Base-by-base conservation (phyloP, 2,329 filamentous ascomycete genomes). In the Cadophora luteo-olivacea region DNA sequence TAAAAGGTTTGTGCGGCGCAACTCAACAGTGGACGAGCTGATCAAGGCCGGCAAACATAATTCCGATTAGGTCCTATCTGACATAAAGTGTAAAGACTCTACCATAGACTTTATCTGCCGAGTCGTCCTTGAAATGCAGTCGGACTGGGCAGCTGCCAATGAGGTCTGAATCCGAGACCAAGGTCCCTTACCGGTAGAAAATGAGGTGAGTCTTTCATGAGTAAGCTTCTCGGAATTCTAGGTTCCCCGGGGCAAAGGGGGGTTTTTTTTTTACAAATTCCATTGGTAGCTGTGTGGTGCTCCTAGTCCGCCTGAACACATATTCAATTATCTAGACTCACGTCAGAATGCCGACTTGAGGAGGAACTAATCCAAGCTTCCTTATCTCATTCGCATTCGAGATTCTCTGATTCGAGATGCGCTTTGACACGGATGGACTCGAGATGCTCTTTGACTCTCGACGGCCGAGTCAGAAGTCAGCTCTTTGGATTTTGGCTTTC, bases 1-100 rank as follows among this genome's bases (percentile, higher is more conserved):
- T 8, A n/a, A 41, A 41, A 29, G 57, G 57, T 45, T 29, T 60
- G 57, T 41, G 57, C 57, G 57, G 57, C 36, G 22, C 12, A 58
- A 33, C 33, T 41, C 45, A 4, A n/a, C 3, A 45, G n/a, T 45
- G 2, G 33, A 45, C 33, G 16, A 58, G 38, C 9, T 25, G 11
- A 29, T 58, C 19, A 58, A 9, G n/a, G 4, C 16, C 16, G 45
- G 22, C 29, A 11, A 22, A n/a, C 32, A 14, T 38, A 3, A 14
- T 7, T 16, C n/a, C 33, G 33, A 12, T 58, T 24, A 12, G 55
- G 38, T 22, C 12, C 32, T 11, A 8, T 38, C 33, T 58, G 55
- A 58, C 22, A n/a, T 38, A 38, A n/a, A 22, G 33, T 38, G n/a
- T 11, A 22, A n/a, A 58, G 2, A 24, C n/a, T 24, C 19, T 24